phyloP scores from a whole-genome alignment of 345 rosid genomes.

The Aegle marmelos region DNA sequence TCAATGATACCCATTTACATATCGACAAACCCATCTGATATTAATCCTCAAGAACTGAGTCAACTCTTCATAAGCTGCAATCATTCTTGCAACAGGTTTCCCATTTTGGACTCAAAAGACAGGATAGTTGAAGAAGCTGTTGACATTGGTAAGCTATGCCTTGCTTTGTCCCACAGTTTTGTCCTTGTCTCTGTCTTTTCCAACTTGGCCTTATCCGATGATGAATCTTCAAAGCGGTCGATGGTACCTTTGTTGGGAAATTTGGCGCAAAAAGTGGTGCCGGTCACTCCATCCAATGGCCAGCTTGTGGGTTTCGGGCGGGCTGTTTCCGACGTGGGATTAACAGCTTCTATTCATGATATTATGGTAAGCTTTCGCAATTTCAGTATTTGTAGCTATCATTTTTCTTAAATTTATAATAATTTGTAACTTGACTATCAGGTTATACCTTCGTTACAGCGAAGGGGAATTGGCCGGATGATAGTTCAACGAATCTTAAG shows the following conservation, averaged over 20 bases:
- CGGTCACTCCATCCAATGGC: constrained; percentile 51
- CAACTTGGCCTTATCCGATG: background rate
- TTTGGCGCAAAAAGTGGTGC: constrained; percentile 39
- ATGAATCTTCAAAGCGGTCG: background rate
- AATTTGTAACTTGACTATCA: constrained; percentile 36
- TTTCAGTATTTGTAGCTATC: background rate
- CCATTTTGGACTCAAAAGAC: constrained; percentile 24
- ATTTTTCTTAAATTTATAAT: background rate
- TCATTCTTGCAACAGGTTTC: constrained; percentile 62
- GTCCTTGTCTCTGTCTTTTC: constrained; percentile 73
- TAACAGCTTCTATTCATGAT: constrained; percentile 85
- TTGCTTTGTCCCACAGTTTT: constrained; percentile 63
- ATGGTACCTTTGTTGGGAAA: constrained; percentile 24
- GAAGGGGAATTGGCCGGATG: constrained; percentile 79
- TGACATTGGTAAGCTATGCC: constrained; percentile 54
- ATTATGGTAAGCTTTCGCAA: constrained; percentile 45
- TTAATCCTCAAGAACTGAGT: constrained; percentile 43
- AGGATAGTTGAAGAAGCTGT: constrained; percentile 27
- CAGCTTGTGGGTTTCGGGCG: constrained; percentile 80
- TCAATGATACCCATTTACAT: constrained; percentile 49
- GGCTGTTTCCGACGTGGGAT: constrained; percentile 73
- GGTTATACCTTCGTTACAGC: constrained; percentile 67
- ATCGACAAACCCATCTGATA: constrained; percentile 55
- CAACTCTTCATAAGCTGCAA: constrained; percentile 54
- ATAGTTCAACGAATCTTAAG: constrained; percentile 69